Evolutionary conservation across 345 rosid genomes (phyloP), one percentile per base, ranked within the genome.

Genomic region (Sisymbrium altissimum): DNA sequence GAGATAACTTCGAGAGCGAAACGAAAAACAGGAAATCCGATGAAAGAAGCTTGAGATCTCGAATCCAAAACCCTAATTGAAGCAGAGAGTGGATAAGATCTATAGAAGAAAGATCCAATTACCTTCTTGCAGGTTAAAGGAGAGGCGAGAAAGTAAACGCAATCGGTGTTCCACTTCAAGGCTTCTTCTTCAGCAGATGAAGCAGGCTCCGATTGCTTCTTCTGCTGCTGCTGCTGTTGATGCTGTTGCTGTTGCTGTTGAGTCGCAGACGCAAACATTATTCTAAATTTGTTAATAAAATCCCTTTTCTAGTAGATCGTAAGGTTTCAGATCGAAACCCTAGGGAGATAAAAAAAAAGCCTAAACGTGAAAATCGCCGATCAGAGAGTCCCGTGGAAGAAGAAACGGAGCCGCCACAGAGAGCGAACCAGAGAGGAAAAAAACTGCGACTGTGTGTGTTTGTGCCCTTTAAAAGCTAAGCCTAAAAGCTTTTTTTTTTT

Each of bases 81-180:
- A 73, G 70, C 18, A 44, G 39, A 59, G 44, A 66, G 46, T 21
- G 49, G 17, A 64, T 72, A 65, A 73, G 68, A 66, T 66, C 54
- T 49, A n/a, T 38, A 12, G 10, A 18, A 45, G 41, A 59, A 1
- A 9, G n/a, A 61, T 40, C 29, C 66, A 68, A 50, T 59, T 27
- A 94, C 98, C 98, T 94, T 94, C 83, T 91, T 91, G 93, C 98
- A 94, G 78, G 97, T 91, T 73, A 89, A 80, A 81, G 98, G 98
- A 50, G 97, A 91, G 14, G 97, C 96, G 40, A 55, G 57, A 6
- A 52, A 52, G 57, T 91, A 91, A 78, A 94, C 96, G 72, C 97
- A 94, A 85, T 91, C 98, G 45, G 98, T 93, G 71, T 90, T 90
- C 81, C 93, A 79, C 77, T 93, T 93, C 79, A 90, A 80, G 48